Conservation (phyloP, 2,329 filamentous ascomycete species). For the Aspergillus flavus region DNA sequence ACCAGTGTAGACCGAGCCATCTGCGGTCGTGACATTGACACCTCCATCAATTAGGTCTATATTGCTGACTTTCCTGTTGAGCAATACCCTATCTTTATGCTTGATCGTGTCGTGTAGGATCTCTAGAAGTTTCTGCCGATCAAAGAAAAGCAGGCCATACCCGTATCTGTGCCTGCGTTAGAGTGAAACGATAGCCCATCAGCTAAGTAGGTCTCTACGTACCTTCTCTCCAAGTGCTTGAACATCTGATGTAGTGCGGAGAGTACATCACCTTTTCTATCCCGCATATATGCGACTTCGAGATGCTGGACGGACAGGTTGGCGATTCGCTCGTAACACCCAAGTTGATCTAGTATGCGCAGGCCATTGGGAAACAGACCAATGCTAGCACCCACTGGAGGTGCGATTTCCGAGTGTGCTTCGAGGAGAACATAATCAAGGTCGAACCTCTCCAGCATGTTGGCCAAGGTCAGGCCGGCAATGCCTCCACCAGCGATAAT, state of each 20-base stretch:
- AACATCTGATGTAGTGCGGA: background rate
- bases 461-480: conserved; percentile 51
- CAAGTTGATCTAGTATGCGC: conserved; percentile 56
- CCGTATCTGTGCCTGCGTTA: background rate
- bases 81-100: background rate
- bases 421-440: conserved; percentile 57
- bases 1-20: background rate
- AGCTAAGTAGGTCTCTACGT: too few relatives aligned
- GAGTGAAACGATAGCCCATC: too few relatives aligned
- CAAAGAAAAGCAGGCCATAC: background rate
- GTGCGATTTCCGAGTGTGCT: conserved; percentile 34
- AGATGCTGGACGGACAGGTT: background rate
- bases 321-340: conserved; percentile 19
- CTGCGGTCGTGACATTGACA: background rate
- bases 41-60: background rate
- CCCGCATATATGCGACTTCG: background rate
- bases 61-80: background rate
- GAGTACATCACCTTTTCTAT: background rate
- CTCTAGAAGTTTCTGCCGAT: background rate
- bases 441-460: conserved; percentile 47
- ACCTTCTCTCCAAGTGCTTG: background rate
- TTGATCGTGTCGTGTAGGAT: background rate
- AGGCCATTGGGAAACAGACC: conserved; percentile 47
- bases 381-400: conserved; percentile 53
- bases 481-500: conserved; percentile 55